These are phyloP conservation scores for Termitomyces sp. DNA, from an alignment of 768 basidiomycete species.

Conservation along the genomic window DNA sequence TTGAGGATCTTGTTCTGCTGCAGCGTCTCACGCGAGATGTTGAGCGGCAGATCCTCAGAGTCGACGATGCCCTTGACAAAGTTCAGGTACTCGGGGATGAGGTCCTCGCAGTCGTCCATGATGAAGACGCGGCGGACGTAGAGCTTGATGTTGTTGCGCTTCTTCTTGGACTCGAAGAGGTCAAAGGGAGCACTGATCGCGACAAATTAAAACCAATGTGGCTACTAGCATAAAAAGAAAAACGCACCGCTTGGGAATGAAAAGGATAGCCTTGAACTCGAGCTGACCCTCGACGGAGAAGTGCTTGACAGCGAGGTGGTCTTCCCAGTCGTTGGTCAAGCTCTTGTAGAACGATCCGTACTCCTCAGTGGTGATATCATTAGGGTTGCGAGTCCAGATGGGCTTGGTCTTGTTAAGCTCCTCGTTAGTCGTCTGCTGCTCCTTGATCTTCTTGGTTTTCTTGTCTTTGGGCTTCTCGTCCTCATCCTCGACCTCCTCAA, in stretches of 20 bases:
- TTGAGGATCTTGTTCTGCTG: constrained; percentile 99
- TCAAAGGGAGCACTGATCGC: constrained; percentile 86
- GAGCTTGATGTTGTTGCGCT: constrained; percentile 99
- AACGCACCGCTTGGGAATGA: constrained; percentile 87
- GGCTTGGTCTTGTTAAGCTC: constrained; percentile 99
- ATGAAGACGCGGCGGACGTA: constrained; percentile 99
- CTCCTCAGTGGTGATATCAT: constrained; percentile 89
- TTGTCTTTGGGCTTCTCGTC: constrained; percentile 83
- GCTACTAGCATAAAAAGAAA: neutral
- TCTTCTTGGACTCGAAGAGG: constrained; percentile 99
- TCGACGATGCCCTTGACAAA: constrained; percentile 99
- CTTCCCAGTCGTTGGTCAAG: constrained; percentile 99
- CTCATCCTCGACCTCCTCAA: constrained; percentile 80
- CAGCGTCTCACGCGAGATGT: constrained; percentile 99
- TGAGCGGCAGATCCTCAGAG: constrained; percentile 98
- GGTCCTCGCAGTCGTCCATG: constrained; percentile 99
- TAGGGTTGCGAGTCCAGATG: constrained; percentile 98
- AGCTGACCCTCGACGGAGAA: constrained; percentile 99
- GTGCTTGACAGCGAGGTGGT: constrained; percentile 99
- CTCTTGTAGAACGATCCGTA: constrained; percentile 99
- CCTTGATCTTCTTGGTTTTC: constrained; percentile 94
- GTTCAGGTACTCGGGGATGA: constrained; percentile 99
- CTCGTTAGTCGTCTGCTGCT: constrained; percentile 81
- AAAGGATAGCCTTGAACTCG: constrained; percentile 99
- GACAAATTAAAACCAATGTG: constrained; percentile 7